Percentiles rank a stretch among this genome's conserved stretches.
Evolutionary conservation across 805 yeast species (phyloP).

Genomic region (Cyberlindnera bimundalis): DNA sequence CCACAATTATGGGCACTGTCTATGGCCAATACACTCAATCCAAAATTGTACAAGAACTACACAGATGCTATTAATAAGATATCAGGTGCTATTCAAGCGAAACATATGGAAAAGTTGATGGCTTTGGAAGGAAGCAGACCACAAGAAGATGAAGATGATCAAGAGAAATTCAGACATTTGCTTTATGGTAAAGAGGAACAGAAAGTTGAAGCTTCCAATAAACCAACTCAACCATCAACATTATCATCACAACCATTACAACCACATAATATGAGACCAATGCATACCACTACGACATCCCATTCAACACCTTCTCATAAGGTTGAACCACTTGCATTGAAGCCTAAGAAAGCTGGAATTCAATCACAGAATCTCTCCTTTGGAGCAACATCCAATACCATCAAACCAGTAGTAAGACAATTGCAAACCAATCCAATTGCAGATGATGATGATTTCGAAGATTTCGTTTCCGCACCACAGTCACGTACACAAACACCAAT

Average conservation of each 20-base stretch:
- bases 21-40: constrained; percentile 41
- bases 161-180: constrained; percentile 22
- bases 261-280: constrained; percentile 8
- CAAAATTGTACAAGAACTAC: constrained; percentile 39
- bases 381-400: constrained; percentile 15
- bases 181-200: constrained; percentile 18
- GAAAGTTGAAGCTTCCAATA: constrained; percentile 3
- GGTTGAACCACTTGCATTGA: constrained; percentile 21
- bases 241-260: constrained; percentile 20
- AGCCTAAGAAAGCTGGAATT: constrained; percentile 13
- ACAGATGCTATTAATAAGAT: constrained; percentile 39
- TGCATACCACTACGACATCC: constrained; percentile 2
- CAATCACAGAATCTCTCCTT: constrained; percentile 5
- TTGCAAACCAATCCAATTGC: constrained; percentile 15
- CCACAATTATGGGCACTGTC: constrained; percentile 53
- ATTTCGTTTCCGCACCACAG: constrained; percentile 31
- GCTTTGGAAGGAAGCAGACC: constrained; percentile 25
- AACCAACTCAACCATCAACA: constrained; percentile 10
- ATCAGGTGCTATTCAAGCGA: constrained; percentile 41
- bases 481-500: constrained; percentile 20
- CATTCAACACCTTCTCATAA: constrained; percentile 12
- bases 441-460: constrained; percentile 29
- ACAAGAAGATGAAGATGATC: constrained; percentile 24
- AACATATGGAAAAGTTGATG: constrained; percentile 35
- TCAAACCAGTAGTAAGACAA: constrained; percentile 17